phyloP scores from a whole-genome alignment of 2,329 filamentous ascomycete species.

The Juglanconis oblonga region DNA sequence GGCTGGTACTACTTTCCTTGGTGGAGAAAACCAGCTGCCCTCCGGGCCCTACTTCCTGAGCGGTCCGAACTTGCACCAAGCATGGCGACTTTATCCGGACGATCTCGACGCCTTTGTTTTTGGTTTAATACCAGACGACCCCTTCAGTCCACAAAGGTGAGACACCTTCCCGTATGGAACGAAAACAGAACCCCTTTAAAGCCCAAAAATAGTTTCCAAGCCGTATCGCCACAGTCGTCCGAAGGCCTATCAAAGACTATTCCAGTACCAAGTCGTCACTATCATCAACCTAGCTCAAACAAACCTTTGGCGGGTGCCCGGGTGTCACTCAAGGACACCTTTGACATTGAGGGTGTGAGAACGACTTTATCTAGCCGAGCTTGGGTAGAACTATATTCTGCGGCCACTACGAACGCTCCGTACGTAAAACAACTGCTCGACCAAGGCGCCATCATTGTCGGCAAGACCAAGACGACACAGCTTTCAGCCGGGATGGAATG shows the following conservation, averaged over 20 bases:
- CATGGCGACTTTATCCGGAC: conserved; percentile 40
- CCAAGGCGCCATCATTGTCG: conserved; percentile 55
- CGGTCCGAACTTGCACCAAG: conserved; percentile 38
- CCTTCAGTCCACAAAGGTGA: conserved; percentile 18
- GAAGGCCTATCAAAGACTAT: conserved; percentile 24
- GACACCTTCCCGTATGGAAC: background rate
- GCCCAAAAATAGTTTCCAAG: conserved; percentile 30
- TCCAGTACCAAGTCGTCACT: conserved; percentile 18
- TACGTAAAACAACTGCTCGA: conserved; percentile 55
- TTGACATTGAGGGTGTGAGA: conserved; percentile 44
- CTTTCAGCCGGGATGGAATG: conserved; percentile 27
- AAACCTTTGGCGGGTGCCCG: conserved; percentile 37
- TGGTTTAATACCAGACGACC: conserved; percentile 35
- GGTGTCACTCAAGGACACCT: conserved; percentile 32
- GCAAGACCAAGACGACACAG: conserved; percentile 51
- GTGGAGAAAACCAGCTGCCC: conserved; percentile 24
- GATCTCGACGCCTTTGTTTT: conserved; percentile 33
- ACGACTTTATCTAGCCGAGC: conserved; percentile 57
- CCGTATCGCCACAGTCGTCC: conserved; percentile 26
- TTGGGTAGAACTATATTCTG: conserved; percentile 51
- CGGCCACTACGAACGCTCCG: conserved; percentile 42
- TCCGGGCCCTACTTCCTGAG: conserved; percentile 41
- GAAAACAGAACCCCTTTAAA: too few relatives aligned
- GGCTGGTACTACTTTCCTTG: background rate
- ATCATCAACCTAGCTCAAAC: conserved; percentile 1